Conservation (phyloP, 129 eudicot genomes). For the Silybum marianum region DNA sequence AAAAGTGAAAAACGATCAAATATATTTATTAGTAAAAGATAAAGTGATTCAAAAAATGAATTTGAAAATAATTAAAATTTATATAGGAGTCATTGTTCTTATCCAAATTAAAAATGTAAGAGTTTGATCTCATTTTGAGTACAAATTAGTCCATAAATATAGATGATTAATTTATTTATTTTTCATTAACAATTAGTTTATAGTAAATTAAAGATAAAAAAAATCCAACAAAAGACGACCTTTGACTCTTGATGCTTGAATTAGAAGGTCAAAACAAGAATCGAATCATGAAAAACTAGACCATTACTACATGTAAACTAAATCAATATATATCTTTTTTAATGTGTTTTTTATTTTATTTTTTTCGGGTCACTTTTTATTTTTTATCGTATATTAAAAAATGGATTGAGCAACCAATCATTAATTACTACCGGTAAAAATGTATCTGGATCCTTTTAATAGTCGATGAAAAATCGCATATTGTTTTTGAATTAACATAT, state of each 20-base stretch:
- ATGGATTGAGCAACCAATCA: too few species aligned
- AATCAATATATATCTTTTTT: too few species aligned
- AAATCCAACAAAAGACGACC: not conserved
- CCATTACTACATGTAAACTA: too few species aligned
- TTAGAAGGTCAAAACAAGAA: not conserved
- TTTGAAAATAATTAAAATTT: not conserved
- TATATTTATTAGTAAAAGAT: constrained; percentile 19
- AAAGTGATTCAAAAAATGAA: not conserved
- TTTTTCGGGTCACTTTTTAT: too few species aligned
- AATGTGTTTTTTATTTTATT: too few species aligned
- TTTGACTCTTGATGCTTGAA: constrained; percentile 6
- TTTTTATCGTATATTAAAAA: too few species aligned
- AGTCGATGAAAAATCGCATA: too few species aligned
- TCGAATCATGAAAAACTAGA: not conserved
- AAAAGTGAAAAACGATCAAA: constrained; percentile 2
- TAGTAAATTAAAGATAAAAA: not conserved
- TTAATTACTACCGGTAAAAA: too few species aligned
- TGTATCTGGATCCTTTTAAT: too few species aligned
- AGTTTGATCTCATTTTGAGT: not conserved
- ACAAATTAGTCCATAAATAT: not conserved
- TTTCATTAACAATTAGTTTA: not conserved
- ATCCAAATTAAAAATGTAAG: constrained; percentile 16
- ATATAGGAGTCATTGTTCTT: constrained; percentile 25
- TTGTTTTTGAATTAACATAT: too few species aligned
- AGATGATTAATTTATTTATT: not conserved